Conservation (phyloP, 2,329 filamentous ascomycete species). For the Beauveria varroae region DNA sequence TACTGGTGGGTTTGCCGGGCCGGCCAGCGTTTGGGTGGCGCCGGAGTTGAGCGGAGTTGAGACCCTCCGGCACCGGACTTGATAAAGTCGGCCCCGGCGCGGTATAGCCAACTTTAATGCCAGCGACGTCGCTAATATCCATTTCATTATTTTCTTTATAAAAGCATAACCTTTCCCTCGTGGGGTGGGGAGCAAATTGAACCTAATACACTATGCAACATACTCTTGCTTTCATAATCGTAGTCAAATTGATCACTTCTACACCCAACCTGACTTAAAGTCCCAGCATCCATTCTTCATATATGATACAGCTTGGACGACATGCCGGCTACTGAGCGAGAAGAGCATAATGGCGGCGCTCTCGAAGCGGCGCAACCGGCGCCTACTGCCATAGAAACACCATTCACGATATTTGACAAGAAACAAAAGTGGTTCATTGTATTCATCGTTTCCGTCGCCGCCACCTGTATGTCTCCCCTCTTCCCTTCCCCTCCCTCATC, state of each 20-base stretch:
- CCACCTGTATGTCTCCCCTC: constrained; percentile 34
- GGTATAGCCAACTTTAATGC: neutral
- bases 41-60: constrained; percentile 9
- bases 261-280: no score
- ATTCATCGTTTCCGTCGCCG: constrained; percentile 38
- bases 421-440: constrained; percentile 42
- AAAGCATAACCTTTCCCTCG: neutral
- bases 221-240: no score
- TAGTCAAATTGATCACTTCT: no score
- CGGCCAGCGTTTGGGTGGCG: neutral
- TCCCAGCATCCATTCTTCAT: neutral
- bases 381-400: constrained; percentile 18
- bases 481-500: constrained; percentile 12
- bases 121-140: neutral
- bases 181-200: no score
- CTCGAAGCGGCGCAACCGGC: neutral
- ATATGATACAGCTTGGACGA: no score
- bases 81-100: constrained; percentile 10
- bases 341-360: neutral
- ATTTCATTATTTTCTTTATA: neutral
- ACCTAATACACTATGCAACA: neutral
- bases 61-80: neutral
- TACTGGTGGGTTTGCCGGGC: no score
- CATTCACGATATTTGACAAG: constrained; percentile 43
- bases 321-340: neutral